phyloP scores from a whole-genome alignment of 129 eudicot genomes.

The Tagetes erecta region DNA sequence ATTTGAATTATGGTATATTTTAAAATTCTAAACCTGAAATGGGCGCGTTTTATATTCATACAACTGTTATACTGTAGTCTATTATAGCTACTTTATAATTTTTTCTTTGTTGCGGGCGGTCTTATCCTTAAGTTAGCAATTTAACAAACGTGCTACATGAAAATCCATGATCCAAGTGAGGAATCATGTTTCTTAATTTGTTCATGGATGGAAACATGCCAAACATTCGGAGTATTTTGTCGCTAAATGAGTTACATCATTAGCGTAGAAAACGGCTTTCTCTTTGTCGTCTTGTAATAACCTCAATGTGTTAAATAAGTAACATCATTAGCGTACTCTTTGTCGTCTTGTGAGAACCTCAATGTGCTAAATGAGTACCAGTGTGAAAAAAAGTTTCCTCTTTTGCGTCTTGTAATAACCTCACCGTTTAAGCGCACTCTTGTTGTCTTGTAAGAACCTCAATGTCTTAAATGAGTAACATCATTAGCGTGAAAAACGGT shows the following conservation, averaged over 20 bases:
- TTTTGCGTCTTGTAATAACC: too few species aligned
- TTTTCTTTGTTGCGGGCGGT: not conserved
- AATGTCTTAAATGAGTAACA: not conserved
- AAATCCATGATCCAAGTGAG: conserved; percentile 4
- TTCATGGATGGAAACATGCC: conserved; percentile 24
- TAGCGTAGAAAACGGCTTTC: conserved; percentile 1
- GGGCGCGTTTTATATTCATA: conserved; percentile 3
- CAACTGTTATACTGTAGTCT: conserved; percentile 3
- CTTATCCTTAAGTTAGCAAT: not conserved
- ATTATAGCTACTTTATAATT: not conserved
- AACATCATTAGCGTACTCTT: too few species aligned
- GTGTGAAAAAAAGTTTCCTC: too few species aligned
- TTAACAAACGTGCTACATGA: too few species aligned
- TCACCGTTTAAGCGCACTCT: too few species aligned
- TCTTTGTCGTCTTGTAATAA: not conserved
- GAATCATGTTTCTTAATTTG: not conserved
- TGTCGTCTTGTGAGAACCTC: not conserved
- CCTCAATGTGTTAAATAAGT: not conserved
- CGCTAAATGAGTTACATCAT: not conserved
- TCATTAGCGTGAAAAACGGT: not conserved
- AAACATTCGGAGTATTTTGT: not conserved
- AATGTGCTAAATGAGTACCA: too few species aligned
- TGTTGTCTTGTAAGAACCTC: not conserved
- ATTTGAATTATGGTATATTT: not conserved
- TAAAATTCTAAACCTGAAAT: not conserved